phyloP scores from a whole-genome alignment of 2,329 filamentous ascomycete genomes.

The Tympanopsis confertula region DNA sequence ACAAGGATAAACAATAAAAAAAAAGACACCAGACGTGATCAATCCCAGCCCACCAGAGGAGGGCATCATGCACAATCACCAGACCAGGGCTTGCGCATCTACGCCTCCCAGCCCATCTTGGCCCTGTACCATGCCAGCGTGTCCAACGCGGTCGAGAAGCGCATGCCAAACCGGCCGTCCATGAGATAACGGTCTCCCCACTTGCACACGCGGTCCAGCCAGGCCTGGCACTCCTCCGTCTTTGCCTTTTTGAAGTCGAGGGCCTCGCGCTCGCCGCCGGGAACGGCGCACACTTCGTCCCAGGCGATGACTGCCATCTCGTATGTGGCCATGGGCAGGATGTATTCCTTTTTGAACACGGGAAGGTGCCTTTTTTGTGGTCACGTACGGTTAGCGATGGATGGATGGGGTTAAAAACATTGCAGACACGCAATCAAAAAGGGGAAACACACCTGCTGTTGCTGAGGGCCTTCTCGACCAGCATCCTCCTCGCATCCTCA shows the following conservation, averaged over 20 bases:
- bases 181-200: conserved; percentile 61
- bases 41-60: no score
- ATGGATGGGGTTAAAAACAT: background rate
- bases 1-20: no score
- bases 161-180: conserved; percentile 64
- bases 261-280: conserved; percentile 14
- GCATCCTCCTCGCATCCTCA: conserved; percentile 50
- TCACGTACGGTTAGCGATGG: conserved; percentile 1
- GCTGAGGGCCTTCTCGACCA: conserved; percentile 50
- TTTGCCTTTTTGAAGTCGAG: conserved; percentile 30
- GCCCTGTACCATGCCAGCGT: conserved; percentile 45
- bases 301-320: conserved; percentile 77
- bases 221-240: conserved; percentile 48
- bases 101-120: no score
- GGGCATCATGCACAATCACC: no score
- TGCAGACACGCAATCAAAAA: conserved; percentile 4
- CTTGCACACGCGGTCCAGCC: conserved; percentile 53
- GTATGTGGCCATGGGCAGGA: conserved; percentile 66
- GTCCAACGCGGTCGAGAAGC: conserved; percentile 57
- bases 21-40: no score
- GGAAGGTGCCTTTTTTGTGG: background rate
- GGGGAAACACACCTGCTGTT: conserved; percentile 42
- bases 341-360: conserved; percentile 52
- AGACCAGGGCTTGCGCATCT: no score
- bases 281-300: conserved; percentile 43